phyloP scores from a whole-genome alignment of 208 protist genomes.

The Giardia duodenalis region DNA sequence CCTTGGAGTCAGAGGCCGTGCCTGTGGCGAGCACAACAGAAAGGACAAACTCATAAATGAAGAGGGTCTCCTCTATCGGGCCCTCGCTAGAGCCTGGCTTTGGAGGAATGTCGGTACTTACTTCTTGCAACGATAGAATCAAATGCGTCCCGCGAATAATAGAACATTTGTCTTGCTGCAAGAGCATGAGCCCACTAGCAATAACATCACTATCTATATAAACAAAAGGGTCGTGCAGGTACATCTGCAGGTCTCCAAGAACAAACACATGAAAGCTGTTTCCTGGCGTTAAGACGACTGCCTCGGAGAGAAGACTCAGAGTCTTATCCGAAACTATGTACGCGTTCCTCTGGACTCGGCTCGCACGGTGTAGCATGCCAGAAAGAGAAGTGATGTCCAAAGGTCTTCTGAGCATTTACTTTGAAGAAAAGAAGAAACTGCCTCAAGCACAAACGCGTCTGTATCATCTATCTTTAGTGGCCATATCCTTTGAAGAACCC shows the following conservation, averaged over 20 bases:
- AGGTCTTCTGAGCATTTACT: neutral
- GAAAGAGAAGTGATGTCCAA: neutral
- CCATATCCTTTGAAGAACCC: neutral
- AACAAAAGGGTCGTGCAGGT: neutral
- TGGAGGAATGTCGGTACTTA: neutral
- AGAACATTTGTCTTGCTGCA: neutral
- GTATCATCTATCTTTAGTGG: neutral
- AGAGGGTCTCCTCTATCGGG: neutral
- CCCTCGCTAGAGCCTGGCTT: neutral
- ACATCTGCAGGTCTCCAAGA: neutral
- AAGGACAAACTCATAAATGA: neutral
- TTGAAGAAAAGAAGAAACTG: neutral
- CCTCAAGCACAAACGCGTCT: neutral
- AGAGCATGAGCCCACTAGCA: neutral
- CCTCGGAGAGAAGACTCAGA: neutral
- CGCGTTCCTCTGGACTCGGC: neutral
- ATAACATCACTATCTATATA: neutral
- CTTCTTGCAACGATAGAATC: neutral
- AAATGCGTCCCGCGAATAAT: neutral
- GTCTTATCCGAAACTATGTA: neutral
- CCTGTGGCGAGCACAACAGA: neutral
- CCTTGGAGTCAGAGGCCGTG: too few relatives aligned
- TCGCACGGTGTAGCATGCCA: neutral
- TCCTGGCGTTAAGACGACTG: neutral
- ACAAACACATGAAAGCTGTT: neutral